Evolutionary conservation across 2,329 filamentous ascomycete species (phyloP).

Genomic region (Ascochyta rabiei): DNA sequence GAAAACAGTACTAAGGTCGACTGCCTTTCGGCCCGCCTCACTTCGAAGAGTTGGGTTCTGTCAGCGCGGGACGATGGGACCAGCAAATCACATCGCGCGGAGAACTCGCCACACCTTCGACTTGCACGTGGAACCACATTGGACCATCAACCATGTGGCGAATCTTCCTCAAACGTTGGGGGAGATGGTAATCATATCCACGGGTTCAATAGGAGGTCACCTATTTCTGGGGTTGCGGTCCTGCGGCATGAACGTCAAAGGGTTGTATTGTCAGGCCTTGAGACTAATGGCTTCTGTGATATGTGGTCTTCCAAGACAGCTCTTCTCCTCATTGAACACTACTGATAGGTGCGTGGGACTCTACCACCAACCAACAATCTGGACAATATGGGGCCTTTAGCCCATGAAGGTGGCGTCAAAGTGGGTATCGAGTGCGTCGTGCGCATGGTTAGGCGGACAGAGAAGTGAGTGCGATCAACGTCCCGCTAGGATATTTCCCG

Average conservation of each 20-base stretch:
- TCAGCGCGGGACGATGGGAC: neutral
- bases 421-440: constrained; percentile 8
- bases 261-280: neutral
- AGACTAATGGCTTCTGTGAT: neutral
- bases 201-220: neutral
- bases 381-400: neutral
- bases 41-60: neutral
- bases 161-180: neutral
- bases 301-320: neutral
- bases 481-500: constrained; percentile 13
- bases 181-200: neutral
- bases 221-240: constrained; percentile 7
- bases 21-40: constrained; percentile 12
- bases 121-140: neutral
- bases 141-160: neutral
- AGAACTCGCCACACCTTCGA: constrained; percentile 25
- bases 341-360: neutral
- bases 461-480: constrained; percentile 12
- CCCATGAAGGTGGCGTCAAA: constrained; percentile 17
- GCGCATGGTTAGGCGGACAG: constrained; percentile 5
- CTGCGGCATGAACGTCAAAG: neutral
- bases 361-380: neutral
- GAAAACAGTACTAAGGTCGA: neutral
- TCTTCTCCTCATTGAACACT: neutral
- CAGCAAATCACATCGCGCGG: constrained; percentile 21